These are phyloP conservation scores for Firmiana major DNA, from an alignment of 345 rosid species.

Conservation along the genomic window DNA sequence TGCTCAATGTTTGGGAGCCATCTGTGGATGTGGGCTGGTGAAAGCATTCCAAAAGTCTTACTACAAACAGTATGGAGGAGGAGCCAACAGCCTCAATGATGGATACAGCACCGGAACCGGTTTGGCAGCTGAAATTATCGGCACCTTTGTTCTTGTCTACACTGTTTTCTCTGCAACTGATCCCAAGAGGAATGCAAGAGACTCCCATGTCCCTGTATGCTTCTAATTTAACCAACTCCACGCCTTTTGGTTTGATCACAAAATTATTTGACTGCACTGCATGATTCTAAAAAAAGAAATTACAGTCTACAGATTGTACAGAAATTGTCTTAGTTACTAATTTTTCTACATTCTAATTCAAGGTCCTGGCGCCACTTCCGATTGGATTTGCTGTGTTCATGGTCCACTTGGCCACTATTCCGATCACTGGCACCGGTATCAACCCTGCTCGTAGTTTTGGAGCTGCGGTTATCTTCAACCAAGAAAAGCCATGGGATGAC, in stretches of 20 bases:
- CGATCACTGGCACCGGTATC: constrained; percentile 71
- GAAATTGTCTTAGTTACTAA: neutral
- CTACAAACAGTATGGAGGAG: constrained; percentile 54
- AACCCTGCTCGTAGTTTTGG: constrained; percentile 74
- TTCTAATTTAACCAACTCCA: neutral
- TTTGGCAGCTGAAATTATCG: constrained; percentile 61
- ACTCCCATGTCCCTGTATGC: constrained; percentile 64
- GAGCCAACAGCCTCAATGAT: constrained; percentile 43
- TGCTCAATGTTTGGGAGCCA: constrained; percentile 69
- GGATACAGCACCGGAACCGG: constrained; percentile 67
- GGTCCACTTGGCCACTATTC: constrained; percentile 71
- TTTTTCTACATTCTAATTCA: neutral
- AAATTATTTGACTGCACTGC: neutral
- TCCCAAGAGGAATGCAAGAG: constrained; percentile 60
- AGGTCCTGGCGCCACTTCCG: constrained; percentile 68
- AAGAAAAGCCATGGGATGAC: constrained; percentile 57
- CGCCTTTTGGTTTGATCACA: neutral
- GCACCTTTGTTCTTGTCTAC: constrained; percentile 67
- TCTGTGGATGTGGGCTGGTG: constrained; percentile 60
- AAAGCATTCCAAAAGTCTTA: constrained; percentile 54
- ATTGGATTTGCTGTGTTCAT: constrained; percentile 71
- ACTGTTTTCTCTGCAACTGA: constrained; percentile 68
- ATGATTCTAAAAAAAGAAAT: neutral
- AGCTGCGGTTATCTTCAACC: constrained; percentile 49
- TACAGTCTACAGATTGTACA: no score